Evolutionary conservation across 2,329 filamentous ascomycete species (phyloP).

Genomic region (Neonectria punicea): DNA sequence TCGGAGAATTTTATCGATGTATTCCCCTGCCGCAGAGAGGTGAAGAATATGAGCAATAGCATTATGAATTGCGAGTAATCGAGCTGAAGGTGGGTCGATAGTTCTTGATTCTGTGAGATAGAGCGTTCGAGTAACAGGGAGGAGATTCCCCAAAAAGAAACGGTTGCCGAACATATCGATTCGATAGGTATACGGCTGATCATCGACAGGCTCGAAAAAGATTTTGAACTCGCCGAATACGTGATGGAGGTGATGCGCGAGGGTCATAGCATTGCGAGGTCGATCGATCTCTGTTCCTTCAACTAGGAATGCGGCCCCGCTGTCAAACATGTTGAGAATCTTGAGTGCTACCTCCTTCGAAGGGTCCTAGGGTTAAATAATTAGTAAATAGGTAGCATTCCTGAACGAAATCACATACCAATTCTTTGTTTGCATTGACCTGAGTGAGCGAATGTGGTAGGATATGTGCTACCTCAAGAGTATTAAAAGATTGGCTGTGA

Average conservation of each 20-base stretch:
- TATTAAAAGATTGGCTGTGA: background rate
- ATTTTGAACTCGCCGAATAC: constrained; percentile 34
- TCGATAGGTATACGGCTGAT: constrained; percentile 44
- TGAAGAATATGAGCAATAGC: constrained; percentile 8
- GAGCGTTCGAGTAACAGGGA: constrained; percentile 14
- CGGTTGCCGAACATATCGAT: constrained; percentile 25
- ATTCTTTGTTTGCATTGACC: background rate
- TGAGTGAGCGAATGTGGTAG: constrained; percentile 18
- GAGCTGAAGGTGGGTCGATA: background rate
- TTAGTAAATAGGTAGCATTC: background rate
- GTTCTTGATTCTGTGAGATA: background rate
- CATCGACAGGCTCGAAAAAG: constrained; percentile 31
- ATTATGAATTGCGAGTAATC: constrained; percentile 5
- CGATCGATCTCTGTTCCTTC: constrained; percentile 53
- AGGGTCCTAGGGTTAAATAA: constrained; percentile 18
- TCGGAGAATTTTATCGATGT: background rate
- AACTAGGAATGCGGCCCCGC: constrained; percentile 48
- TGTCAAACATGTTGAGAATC: constrained; percentile 57
- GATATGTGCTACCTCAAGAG: constrained; percentile 25
- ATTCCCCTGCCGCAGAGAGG: constrained; percentile 9
- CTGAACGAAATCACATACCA: background rate
- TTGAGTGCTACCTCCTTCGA: constrained; percentile 48
- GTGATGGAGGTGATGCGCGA: constrained; percentile 27
- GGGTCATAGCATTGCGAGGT: constrained; percentile 49
- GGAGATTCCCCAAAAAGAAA: background rate